Base-by-base conservation (phyloP, 2,329 filamentous ascomycete species). In the Sclerotinia trifoliorum region DNA sequence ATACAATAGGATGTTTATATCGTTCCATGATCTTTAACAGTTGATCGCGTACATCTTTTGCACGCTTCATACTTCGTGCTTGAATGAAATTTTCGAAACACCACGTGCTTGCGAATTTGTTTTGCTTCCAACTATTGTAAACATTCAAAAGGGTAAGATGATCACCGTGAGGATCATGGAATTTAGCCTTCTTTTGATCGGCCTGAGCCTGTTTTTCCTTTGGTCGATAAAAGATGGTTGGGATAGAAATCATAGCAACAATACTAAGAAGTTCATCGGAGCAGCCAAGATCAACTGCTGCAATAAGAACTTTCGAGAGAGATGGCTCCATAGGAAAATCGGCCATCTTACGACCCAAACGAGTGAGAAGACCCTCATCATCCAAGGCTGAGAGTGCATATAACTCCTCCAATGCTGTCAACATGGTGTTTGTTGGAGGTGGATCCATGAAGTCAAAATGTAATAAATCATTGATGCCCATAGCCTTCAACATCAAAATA, bases 401-500 rank as follows among this genome's bases (percentile, higher is more conserved):
- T 0, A 99, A 84, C 77, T 98, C 95, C 80, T 99, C 96, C 4
- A 99, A 83, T 0, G 95, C 95, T 62, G 93, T 96, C 71, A 99
- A 85, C 93, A 98, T 97, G 17, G 95, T 98, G 76, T 98, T 97
- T 42, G 95, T 95, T 0, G 95, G 95, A 0, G 95, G 95, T 0
- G 95, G 94, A 75, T 99, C 95, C 94, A 99, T 98, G 75, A 99
- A 99, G 80, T 98, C 94, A 76, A 99, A 99, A 77, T 96, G 93
- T 17, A 99, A 84, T 1, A 99, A 83, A 77, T 99, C 95, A 77
- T 99, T 98, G 79, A 99, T 98, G 3, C 96, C 95, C 93, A 99
- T 98, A 0, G 95, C 95, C 78, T 99, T 99, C 63, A 99, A 86
- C 91, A 97, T 97, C 58, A 99, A 85, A 78, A 99, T 98, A 0